Percentiles rank a stretch among this genome's conserved stretches.
Conservation (phyloP, 495 filamentous ascomycete species). For the Podospora appendiculata region DNA sequence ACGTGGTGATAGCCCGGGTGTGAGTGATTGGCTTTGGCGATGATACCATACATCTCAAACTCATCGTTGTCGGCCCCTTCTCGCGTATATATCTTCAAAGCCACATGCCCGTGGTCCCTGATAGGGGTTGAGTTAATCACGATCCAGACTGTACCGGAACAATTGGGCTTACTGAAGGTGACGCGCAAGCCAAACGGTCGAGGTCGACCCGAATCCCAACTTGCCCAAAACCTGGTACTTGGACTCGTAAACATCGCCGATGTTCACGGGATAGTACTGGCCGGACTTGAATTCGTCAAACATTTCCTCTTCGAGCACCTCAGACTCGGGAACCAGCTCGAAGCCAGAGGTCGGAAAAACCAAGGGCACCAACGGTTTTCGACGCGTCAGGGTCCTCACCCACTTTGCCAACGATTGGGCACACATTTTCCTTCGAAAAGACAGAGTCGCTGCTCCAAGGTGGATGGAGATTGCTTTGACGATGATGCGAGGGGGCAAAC, state of each 20-base stretch:
- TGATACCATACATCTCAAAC: slow-evolving; percentile 29
- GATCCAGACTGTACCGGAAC: too few species aligned
- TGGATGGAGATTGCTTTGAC: too few species aligned
- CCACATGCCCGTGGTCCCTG: slow-evolving; percentile 25
- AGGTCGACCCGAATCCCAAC: slow-evolving; percentile 46
- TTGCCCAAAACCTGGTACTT: slow-evolving; percentile 45
- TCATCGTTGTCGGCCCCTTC: slow-evolving; percentile 21
- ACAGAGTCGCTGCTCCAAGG: too few species aligned
- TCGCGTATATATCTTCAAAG: slow-evolving; percentile 35
- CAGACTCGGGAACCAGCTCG: not conserved
- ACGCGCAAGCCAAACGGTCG: slow-evolving; percentile 46
- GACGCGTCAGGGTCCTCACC: not conserved
- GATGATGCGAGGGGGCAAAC: too few species aligned
- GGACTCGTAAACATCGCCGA: slow-evolving; percentile 39
- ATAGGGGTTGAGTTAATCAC: too few species aligned
- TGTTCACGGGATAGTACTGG: slow-evolving; percentile 41
- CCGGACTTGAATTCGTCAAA: slow-evolving; percentile 34
- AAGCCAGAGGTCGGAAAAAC: not conserved
- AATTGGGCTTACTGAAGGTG: slow-evolving; percentile 24
- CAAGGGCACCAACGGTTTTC: not conserved
- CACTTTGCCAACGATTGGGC: too few species aligned
- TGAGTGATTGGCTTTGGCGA: slow-evolving; percentile 10
- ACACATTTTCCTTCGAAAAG: too few species aligned
- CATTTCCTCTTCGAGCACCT: slow-evolving; percentile 28
- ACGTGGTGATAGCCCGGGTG: slow-evolving; percentile 32